Evolutionary conservation across 2,329 filamentous ascomycete genomes (phyloP), one percentile per base, ranked within the genome.

Genomic region (Pyrenochaeta sp.): DNA sequence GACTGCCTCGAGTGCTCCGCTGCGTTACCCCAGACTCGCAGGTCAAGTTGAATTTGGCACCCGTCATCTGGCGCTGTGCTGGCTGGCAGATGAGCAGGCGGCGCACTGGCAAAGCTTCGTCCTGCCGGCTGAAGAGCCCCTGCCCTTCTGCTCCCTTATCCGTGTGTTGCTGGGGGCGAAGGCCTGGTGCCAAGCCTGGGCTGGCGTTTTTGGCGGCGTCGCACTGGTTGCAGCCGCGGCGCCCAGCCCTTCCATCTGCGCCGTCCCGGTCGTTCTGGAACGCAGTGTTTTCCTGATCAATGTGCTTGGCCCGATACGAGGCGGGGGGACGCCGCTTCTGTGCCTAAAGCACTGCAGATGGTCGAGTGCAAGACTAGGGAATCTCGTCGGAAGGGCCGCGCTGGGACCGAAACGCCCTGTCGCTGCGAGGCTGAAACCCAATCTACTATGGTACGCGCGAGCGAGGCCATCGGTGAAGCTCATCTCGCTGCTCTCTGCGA

Each of bases 161-260:
- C 58, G 44, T 39, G 29, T 51, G 35, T 50, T 45, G 48, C 43
- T 52, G 21, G 34, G 36, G 37, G n/a, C n/a, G n/a, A n/a, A n/a
- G 53, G 54, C 53, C 53, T 55, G 35, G 39, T 63, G 66, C 66
- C 67, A 69, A 70, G 64, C 32, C 67, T 70, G 69, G 65, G 65
- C 55, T 64, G 67, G 66, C 67, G 57, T 50, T 58, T 60, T 59
- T 57, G 41, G 42, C 39, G 43, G 31, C 41, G 49, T 47, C 55
- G 48, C 51, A 55, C 50, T 65, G 63, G 61, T 30, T 44, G 27
- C 41, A 22, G 42, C 46, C 48, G 48, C 51, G 41, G 45, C 44
- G 64, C 65, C 65, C 51, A 68, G 64, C 27, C 38, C 42, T 46
- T 40, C 41, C 44, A 42, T 54, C 45, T 42, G 55, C 53, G 55